Evolutionary conservation across 2,329 filamentous ascomycete genomes (phyloP).

Genomic region (Didymosphaeria variabile): DNA sequence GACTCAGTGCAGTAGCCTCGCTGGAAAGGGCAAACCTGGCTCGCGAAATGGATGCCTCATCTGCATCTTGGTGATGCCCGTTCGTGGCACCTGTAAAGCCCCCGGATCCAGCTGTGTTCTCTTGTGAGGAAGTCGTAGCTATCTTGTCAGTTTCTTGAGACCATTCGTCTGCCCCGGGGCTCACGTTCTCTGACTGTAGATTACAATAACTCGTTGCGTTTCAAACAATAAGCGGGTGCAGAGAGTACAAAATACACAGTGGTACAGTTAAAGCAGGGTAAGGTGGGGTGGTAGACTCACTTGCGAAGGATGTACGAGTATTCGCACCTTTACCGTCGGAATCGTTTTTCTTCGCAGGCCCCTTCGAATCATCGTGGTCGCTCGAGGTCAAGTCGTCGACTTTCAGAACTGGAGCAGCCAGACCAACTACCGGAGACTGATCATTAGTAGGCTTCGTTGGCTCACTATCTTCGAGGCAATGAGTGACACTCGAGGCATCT

Average conservation of each 20-base stretch:
- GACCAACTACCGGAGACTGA: neutral
- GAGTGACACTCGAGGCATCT: neutral
- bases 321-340: neutral
- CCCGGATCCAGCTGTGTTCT: neutral
- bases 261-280: neutral
- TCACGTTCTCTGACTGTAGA: neutral
- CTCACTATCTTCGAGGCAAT: neutral
- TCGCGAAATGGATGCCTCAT: neutral
- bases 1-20: neutral
- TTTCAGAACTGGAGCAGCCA: neutral
- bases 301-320: neutral
- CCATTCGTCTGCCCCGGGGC: neutral
- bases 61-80: neutral
- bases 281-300: neutral
- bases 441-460: neutral
- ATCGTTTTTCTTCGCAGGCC: neutral
- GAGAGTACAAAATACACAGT: neutral
- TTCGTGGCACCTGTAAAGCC: neutral
- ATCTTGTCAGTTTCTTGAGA: neutral
- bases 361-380: neutral
- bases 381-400: neutral
- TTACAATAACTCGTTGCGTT: neutral
- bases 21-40: neutral
- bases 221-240: no score
- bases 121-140: neutral